phyloP scores from a whole-genome alignment of 345 rosid genomes.

The Aurinia saxatilis region DNA sequence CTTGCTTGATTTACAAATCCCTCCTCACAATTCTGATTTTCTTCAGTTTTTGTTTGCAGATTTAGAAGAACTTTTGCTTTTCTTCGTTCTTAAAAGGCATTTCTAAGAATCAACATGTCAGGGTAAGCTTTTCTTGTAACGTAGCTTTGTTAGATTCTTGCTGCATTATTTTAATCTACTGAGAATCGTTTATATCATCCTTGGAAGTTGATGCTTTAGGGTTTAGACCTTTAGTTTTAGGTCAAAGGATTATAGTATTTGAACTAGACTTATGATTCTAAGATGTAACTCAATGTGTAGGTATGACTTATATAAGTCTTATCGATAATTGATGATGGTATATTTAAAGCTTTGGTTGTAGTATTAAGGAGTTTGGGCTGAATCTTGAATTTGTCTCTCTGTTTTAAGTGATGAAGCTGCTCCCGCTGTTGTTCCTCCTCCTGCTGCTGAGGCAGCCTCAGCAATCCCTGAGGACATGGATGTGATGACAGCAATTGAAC shows the following conservation, averaged over 20 bases:
- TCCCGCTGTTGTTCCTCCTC: slow-evolving; percentile 38
- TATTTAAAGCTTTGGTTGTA: not conserved
- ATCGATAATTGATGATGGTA: not conserved
- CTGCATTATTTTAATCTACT: not conserved
- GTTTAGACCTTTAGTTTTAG: not conserved
- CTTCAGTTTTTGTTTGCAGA: slow-evolving; percentile 1
- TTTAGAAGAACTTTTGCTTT: not conserved
- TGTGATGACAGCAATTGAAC: slow-evolving; percentile 58
- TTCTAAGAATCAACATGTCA: slow-evolving; percentile 20
- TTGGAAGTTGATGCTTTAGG: not conserved
- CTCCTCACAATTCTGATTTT: not conserved
- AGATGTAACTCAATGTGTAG: not conserved
- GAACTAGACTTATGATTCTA: no score
- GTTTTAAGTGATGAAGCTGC: slow-evolving; percentile 56
- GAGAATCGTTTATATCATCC: not conserved
- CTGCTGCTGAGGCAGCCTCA: slow-evolving; percentile 34
- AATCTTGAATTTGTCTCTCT: not conserved
- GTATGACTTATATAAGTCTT: not conserved
- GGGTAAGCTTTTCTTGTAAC: slow-evolving; percentile 19
- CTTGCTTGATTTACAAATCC: not conserved
- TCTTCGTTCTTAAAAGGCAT: not conserved
- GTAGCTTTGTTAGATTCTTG: not conserved
- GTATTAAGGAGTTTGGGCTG: not conserved
- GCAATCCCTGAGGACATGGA: slow-evolving; percentile 65
- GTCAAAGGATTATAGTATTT: not conserved